These are phyloP conservation scores for Ascochyta pisi DNA, from an alignment of 2,329 filamentous ascomycete genomes.

Conservation along the genomic window DNA sequence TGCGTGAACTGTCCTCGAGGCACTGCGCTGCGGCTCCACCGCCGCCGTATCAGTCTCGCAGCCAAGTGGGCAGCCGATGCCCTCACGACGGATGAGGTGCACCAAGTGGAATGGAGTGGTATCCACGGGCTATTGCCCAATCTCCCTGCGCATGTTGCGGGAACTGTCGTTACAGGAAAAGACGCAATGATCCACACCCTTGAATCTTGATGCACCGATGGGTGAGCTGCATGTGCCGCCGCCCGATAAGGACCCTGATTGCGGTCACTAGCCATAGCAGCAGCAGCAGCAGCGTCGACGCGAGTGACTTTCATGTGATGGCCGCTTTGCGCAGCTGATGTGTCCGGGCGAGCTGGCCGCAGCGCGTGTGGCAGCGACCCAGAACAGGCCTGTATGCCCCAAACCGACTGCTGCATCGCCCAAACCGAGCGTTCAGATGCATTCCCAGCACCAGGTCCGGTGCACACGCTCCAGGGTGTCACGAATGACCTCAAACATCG, in stretches of 20 bases:
- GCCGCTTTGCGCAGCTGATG: constrained; percentile 12
- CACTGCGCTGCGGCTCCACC: constrained; percentile 14
- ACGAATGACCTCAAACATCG: neutral
- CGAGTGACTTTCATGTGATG: constrained; percentile 18
- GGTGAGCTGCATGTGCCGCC: constrained; percentile 23
- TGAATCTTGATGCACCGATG: constrained; percentile 16
- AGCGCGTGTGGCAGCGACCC: neutral
- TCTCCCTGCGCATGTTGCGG: constrained; percentile 21
- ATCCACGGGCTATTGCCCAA: constrained; percentile 22
- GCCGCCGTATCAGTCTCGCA: constrained; percentile 15
- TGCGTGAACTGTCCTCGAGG: neutral
- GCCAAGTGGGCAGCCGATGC: constrained; percentile 19
- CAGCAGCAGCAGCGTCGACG: neutral
- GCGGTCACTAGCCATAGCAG: neutral
- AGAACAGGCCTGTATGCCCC: neutral
- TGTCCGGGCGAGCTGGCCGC: constrained; percentile 4
- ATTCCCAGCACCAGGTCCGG: constrained; percentile 14
- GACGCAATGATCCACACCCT: constrained; percentile 27
- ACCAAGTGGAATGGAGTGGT: constrained; percentile 20
- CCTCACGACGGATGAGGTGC: constrained; percentile 20
- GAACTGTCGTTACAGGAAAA: constrained; percentile 33
- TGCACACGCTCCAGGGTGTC: constrained; percentile 7
- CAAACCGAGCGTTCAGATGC: constrained; percentile 2
- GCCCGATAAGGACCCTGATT: constrained; percentile 16
- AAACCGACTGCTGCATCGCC: constrained; percentile 1